Conservation (phyloP, 495 filamentous ascomycete genomes). For the Entonaema liquescens region DNA sequence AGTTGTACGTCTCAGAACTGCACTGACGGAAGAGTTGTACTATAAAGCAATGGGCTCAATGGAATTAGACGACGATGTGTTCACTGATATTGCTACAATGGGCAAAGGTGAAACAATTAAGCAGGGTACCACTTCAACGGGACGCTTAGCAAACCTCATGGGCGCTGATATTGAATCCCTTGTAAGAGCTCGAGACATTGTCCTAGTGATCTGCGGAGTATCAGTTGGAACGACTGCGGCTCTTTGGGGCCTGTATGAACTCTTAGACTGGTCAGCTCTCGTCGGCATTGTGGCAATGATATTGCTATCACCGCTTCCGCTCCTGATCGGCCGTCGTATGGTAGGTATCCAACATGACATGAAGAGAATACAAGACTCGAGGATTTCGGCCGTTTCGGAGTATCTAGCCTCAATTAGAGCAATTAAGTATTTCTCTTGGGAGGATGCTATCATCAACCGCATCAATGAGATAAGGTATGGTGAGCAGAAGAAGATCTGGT, state of each 20-base stretch:
- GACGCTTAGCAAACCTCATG: constrained; percentile 61
- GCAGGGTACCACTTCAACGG: constrained; percentile 53
- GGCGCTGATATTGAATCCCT: constrained; percentile 60
- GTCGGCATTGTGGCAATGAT: constrained; percentile 54
- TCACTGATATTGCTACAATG: constrained; percentile 44
- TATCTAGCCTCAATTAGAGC: constrained; percentile 59
- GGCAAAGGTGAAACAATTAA: constrained; percentile 40
- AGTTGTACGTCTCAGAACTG: constrained; percentile 56
- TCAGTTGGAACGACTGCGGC: constrained; percentile 50
- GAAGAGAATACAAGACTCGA: constrained; percentile 59
- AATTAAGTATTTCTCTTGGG: constrained; percentile 64
- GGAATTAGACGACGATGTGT: constrained; percentile 54
- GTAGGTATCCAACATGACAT: constrained; percentile 53
- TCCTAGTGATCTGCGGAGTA: constrained; percentile 49
- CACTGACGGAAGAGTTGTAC: constrained; percentile 61
- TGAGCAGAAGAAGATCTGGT: constrained; percentile 60
- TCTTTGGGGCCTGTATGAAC: constrained; percentile 53
- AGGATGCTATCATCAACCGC: constrained; percentile 53
- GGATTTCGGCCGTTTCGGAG: constrained; percentile 60
- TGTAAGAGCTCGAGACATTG: constrained; percentile 53
- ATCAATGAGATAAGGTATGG: constrained; percentile 52
- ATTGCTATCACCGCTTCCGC: constrained; percentile 50
- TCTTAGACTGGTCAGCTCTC: constrained; percentile 58
- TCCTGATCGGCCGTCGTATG: constrained; percentile 52
- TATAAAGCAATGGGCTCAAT: constrained; percentile 58